phyloP scores from a whole-genome alignment of 768 basidiomycete genomes.

The Boletus tylopilopsis region DNA sequence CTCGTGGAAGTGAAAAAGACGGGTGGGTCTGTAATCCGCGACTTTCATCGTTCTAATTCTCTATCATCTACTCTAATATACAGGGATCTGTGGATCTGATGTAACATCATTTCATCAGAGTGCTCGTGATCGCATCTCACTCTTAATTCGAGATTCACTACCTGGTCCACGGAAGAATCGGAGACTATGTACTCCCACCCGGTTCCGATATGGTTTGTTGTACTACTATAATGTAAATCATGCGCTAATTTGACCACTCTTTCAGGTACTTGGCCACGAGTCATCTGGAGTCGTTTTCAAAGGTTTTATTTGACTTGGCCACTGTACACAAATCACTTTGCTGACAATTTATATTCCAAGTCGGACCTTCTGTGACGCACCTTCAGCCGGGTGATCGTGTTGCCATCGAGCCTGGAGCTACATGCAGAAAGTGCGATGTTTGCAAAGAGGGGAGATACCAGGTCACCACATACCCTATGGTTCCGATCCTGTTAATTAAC shows the following conservation, averaged over 20 bases:
- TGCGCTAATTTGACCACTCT: not conserved
- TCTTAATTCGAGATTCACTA: conserved; percentile 61
- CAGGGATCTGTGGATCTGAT: conserved; percentile 92
- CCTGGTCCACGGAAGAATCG: conserved; percentile 72
- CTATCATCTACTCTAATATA: not conserved
- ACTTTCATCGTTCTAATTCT: conserved; percentile 10
- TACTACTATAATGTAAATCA: conserved; percentile 1
- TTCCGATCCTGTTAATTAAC: not conserved
- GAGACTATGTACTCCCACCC: conserved; percentile 71
- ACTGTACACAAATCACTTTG: not conserved
- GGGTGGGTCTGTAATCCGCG: conserved; percentile 42
- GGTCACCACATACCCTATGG: conserved; percentile 36
- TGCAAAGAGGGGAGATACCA: conserved; percentile 86
- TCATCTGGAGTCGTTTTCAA: conserved; percentile 76
- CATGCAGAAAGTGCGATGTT: conserved; percentile 77
- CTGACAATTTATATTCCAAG: conserved; percentile 33
- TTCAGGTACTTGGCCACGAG: conserved; percentile 92
- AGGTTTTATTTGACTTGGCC: conserved; percentile 39
- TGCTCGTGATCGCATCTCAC: conserved; percentile 3
- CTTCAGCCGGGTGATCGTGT: conserved; percentile 84
- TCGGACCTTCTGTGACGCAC: conserved; percentile 72
- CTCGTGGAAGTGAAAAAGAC: conserved; percentile 92
- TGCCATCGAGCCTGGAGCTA: conserved; percentile 87
- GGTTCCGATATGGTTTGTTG: conserved; percentile 59
- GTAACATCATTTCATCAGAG: conserved; percentile 35